These are phyloP conservation scores for Polyporus tsugae DNA, from an alignment of 1,284 basidiomycete species.

Conservation along the genomic window DNA sequence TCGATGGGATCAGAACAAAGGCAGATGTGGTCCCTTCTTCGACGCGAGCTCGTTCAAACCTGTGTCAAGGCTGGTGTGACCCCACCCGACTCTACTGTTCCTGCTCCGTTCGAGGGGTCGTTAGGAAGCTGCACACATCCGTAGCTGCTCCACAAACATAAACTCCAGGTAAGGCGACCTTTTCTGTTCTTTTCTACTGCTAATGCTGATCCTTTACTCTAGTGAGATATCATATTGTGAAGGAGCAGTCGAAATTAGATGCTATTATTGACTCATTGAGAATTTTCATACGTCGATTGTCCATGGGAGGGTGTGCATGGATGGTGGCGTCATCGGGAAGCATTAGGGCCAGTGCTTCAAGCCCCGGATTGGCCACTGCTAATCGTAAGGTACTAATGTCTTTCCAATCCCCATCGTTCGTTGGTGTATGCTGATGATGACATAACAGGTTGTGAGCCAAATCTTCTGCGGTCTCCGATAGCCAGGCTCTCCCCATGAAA, in stretches of 20 bases:
- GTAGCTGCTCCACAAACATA: not conserved
- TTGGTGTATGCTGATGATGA: not conserved
- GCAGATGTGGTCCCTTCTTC: conserved; percentile 13
- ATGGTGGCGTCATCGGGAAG: not conserved
- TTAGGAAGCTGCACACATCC: not conserved
- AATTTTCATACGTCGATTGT: not conserved
- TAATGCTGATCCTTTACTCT: not conserved
- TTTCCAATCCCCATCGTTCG: not conserved
- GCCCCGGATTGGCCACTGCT: no score
- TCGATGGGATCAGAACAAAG: conserved; percentile 10
- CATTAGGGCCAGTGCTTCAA: not conserved
- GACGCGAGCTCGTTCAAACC: conserved; percentile 14
- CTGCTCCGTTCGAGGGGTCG: not conserved
- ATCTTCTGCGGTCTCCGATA: not conserved
- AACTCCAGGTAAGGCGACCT: not conserved
- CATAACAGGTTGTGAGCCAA: not conserved
- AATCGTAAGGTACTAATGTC: not conserved
- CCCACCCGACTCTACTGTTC: conserved; percentile 10
- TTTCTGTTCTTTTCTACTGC: not conserved
- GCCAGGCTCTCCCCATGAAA: no score
- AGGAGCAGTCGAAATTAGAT: not conserved
- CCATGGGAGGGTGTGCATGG: not conserved
- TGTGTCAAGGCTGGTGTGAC: conserved; percentile 15
- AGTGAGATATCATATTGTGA: not conserved
- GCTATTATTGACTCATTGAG: not conserved